Conservation (phyloP, 73 alveolate genomes). For the Tetrahymena thermophila region DNA sequence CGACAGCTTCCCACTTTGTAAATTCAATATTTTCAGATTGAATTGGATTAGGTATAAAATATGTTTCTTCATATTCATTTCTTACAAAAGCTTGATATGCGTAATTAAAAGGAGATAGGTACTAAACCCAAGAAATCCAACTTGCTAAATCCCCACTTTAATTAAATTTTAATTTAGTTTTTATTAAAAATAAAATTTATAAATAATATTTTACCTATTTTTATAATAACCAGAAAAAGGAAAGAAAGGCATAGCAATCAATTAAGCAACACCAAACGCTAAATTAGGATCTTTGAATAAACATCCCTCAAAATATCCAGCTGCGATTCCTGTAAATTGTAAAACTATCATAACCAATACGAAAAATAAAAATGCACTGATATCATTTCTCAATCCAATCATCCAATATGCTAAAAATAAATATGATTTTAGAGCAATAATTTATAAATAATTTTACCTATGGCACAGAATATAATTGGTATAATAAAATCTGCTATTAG, state of each 20-base stretch:
- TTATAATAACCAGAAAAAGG: conserved; percentile 46
- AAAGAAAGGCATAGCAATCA: conserved; percentile 40
- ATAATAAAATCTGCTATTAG: conserved; percentile 1
- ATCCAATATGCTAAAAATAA: neutral
- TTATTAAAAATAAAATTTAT: neutral
- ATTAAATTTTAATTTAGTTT: neutral
- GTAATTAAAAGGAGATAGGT: conserved; percentile 61
- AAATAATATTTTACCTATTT: neutral
- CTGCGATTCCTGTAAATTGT: neutral
- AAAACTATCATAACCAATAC: neutral
- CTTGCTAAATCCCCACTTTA: conserved; percentile 11
- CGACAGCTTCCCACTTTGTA: neutral
- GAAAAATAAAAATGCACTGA: neutral
- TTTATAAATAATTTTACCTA: neutral
- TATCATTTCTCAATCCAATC: neutral
- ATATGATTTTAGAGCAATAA: neutral
- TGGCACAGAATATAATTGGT: neutral
- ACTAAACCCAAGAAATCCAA: conserved; percentile 54
- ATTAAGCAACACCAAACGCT: conserved; percentile 33
- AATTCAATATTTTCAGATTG: neutral
- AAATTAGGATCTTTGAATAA: conserved; percentile 11
- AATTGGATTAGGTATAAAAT: neutral
- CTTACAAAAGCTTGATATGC: conserved; percentile 50
- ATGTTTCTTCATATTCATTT: conserved; percentile 50
- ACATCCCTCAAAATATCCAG: conserved; percentile 42